Evolutionary conservation across 331 rosid genomes (phyloP).

Genomic region (Saraca asoca): DNA sequence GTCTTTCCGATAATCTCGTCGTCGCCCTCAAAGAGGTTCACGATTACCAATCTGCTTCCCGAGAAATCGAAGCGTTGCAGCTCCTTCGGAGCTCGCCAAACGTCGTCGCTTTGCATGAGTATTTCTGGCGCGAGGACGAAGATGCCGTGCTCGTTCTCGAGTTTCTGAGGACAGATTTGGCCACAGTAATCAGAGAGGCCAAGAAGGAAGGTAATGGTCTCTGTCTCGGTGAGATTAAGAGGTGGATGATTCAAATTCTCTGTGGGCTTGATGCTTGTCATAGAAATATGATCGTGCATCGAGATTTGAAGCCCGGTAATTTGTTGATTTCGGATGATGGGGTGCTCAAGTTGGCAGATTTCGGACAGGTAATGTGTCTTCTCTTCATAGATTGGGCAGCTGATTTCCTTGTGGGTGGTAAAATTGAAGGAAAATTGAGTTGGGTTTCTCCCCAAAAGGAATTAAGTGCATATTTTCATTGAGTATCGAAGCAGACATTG

Average conservation of each 20-base stretch:
- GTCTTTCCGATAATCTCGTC: conserved; percentile 57
- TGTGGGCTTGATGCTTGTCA: conserved; percentile 79
- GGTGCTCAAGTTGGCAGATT: conserved; percentile 79
- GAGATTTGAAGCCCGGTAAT: conserved; percentile 87
- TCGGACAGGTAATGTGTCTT: conserved; percentile 77
- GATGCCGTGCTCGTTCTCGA: conserved; percentile 93
- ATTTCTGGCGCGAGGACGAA: conserved; percentile 90
- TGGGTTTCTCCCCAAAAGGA: too few relatives aligned
- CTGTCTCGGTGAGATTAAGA: conserved; percentile 59
- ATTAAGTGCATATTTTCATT: too few relatives aligned
- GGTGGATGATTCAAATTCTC: conserved; percentile 79
- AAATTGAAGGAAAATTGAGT: too few relatives aligned
- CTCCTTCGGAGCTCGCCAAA: conserved; percentile 59
- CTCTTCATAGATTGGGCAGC: not conserved
- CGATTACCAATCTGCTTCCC: conserved; percentile 73
- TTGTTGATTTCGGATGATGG: conserved; percentile 77
- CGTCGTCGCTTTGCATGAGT: conserved; percentile 72
- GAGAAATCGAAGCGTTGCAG: conserved; percentile 83
- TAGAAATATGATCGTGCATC: conserved; percentile 63
- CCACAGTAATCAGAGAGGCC: conserved; percentile 56
- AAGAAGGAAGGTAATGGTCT: conserved; percentile 46
- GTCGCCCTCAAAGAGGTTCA: conserved; percentile 95
- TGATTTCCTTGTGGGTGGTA: conserved; percentile 5
- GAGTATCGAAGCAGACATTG: too few relatives aligned
- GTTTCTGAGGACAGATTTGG: conserved; percentile 61